Evolutionary conservation across 306 rosid species (phyloP).

Genomic region (Sindora glabra): DNA sequence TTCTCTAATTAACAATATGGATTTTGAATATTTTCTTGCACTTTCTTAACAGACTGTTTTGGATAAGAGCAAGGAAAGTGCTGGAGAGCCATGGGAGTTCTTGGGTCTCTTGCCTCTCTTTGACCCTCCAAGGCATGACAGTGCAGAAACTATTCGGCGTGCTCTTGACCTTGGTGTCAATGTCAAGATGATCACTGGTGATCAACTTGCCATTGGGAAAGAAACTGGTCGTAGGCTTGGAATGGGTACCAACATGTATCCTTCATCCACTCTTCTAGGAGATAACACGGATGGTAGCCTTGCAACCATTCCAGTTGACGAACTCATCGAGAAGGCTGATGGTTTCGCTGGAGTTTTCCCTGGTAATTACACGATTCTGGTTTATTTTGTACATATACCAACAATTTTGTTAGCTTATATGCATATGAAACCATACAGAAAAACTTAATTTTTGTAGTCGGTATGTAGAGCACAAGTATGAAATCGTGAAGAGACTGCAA

Average conservation of each 20-base stretch:
- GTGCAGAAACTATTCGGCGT: slow-evolving; percentile 88
- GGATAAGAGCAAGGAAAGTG: slow-evolving; percentile 67
- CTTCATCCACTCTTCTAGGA: slow-evolving; percentile 80
- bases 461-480: slow-evolving; percentile 87
- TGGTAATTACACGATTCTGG: slow-evolving; percentile 41
- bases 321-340: slow-evolving; percentile 90
- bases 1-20: too few relatives aligned
- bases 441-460: too few relatives aligned
- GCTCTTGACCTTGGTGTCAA: slow-evolving; percentile 94
- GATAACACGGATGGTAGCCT: slow-evolving; percentile 58
- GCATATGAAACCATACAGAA: too few relatives aligned
- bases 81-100: slow-evolving; percentile 75
- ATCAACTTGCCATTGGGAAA: slow-evolving; percentile 92
- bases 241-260: slow-evolving; percentile 97
- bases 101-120: slow-evolving; percentile 84
- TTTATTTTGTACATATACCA: too few relatives aligned
- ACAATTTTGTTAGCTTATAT: too few relatives aligned
- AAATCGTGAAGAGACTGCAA: slow-evolving; percentile 80
- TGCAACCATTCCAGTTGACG: slow-evolving; percentile 80
- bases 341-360: slow-evolving; percentile 98
- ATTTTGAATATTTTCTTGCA: too few relatives aligned
- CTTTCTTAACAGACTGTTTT: slow-evolving; percentile 42
- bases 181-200: slow-evolving; percentile 97
- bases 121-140: slow-evolving; percentile 98
- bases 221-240: slow-evolving; percentile 95